Conservation (phyloP, 306 rosid species). For the Quercus suber region DNA sequence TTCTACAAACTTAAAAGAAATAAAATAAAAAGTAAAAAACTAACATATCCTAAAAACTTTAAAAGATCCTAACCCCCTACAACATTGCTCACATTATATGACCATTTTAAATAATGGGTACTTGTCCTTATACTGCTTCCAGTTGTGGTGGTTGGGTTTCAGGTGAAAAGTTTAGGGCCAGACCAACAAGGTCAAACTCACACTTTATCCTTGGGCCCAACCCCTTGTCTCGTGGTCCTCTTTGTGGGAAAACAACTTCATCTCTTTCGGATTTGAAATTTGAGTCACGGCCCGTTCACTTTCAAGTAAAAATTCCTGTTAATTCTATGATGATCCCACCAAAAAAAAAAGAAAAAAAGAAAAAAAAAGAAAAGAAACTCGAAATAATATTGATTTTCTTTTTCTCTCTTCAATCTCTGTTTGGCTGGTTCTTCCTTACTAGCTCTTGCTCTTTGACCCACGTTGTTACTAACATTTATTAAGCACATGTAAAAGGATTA, state of each 20-base stretch:
- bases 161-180: background rate
- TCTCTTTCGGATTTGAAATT: background rate
- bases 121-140: background rate
- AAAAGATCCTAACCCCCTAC: no score
- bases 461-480: no score
- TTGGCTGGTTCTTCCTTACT: no score
- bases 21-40: no score
- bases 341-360: no score
- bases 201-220: background rate
- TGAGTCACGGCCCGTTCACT: background rate
- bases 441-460: no score
- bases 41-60: no score
- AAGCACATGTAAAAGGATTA: no score
- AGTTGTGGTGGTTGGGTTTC: background rate
- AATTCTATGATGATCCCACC: no score
- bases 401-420: no score
- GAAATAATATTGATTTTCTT: background rate
- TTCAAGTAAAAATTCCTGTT: background rate
- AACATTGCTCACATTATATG: background rate
- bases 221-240: background rate
- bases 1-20: no score
- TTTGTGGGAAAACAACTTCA: background rate
- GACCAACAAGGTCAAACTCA: background rate
- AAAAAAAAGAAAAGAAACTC: background rate
- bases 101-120: background rate